Base-by-base conservation (phyloP, 2,329 filamentous ascomycete genomes). In the Cephalotrichum gorgonifer region DNA sequence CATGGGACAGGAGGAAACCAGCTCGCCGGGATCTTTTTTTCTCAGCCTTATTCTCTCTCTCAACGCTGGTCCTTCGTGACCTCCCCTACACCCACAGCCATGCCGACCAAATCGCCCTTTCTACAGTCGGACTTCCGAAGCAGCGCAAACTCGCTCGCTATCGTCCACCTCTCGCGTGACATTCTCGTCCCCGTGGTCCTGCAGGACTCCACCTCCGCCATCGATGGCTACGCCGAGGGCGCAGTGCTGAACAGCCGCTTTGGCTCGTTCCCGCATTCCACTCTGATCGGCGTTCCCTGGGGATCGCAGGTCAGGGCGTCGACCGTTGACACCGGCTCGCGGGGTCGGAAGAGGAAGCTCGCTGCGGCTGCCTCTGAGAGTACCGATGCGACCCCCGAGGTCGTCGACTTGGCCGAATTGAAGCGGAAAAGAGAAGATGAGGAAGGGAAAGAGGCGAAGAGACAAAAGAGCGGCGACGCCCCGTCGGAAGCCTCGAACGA, bases 301-400 rank as follows among this genome's bases (percentile, higher is more conserved):
- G 93, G 93, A 26, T 88, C 86, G 6, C 93, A 97, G 63, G 83
- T 97, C 22, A 78, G 88, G 43, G 93, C 93, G 7, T 95, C 89
- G 2, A 80, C 84, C 28, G 89, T 96, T 50, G 88, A 96, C 60
- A 96, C 90, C 0, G 89, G 90, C 12, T 93, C 88, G n/a, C 75
- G 89, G 57, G 88, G 88, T 30, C 78, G 85, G 47, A 85, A 83
- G 64, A 72, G 77, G 49, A 82, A 82, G 62, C 49, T 48, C n/a
- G 47, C 54, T 22, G 51, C 55, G 12, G 51, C 55, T 17, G 55
- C 9, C 52, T 4, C 35, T 20, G 22, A 20, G 17, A 39, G 35
- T 20, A 54, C 35, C 46, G 6, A 20, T 11, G 23, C 44, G 20
- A 45, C 39, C 8, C 42, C 41, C 2, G 44, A 43, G 7, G 60